Conservation (phyloP, 306 rosid species). For the Malus sylvestris region DNA sequence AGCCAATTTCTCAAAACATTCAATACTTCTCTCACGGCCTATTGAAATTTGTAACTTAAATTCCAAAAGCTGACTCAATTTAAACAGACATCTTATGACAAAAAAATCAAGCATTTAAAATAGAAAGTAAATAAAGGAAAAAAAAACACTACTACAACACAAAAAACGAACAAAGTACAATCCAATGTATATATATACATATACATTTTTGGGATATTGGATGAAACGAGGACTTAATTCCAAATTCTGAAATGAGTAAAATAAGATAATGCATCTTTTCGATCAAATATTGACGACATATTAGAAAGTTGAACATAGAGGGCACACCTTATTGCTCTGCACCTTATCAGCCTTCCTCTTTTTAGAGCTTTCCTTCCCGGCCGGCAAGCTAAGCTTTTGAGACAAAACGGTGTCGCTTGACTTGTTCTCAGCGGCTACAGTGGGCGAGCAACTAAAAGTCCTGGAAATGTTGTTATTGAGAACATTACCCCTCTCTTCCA, state of each 20-base stretch:
- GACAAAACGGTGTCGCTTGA: conserved; percentile 9
- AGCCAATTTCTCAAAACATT: neutral
- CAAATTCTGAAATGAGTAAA: no score
- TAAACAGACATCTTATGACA: neutral
- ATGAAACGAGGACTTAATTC: no score
- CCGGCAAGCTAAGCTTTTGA: conserved; percentile 26
- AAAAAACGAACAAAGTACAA: neutral
- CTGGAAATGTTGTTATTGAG: conserved; percentile 28
- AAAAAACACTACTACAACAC: neutral
- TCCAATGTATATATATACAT: neutral
- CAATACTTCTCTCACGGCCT: neutral
- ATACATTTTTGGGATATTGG: no score
- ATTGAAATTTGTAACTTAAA: neutral
- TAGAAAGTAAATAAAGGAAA: neutral
- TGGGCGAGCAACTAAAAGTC: conserved; percentile 51
- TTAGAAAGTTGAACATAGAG: neutral
- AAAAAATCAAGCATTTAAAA: neutral
- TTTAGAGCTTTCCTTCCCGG: conserved; percentile 43
- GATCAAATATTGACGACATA: no score
- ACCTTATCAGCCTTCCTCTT: conserved; percentile 56
- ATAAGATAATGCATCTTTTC: no score
- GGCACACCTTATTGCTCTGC: conserved; percentile 37
- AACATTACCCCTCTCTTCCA: conserved; percentile 19
- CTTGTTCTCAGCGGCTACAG: conserved; percentile 18
- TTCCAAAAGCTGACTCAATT: neutral